These are phyloP conservation scores for Aspergillus hiratsukae DNA, from an alignment of 2,329 filamentous ascomycete species.

Conservation along the genomic window DNA sequence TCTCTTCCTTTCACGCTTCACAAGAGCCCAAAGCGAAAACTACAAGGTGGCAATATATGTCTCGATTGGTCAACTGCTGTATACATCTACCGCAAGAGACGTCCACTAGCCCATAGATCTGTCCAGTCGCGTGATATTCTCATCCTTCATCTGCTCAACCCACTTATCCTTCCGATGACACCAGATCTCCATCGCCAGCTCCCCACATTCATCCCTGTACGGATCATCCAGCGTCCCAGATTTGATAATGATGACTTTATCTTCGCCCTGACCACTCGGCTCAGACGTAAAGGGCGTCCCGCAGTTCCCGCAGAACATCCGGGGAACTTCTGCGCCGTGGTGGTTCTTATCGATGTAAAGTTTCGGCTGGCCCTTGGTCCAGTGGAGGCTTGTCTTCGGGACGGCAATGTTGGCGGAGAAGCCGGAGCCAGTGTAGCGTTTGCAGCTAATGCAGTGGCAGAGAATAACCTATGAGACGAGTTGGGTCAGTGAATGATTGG, in stretches of 20 bases:
- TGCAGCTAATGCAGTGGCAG: conserved; percentile 24
- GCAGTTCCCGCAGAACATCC: conserved; percentile 21
- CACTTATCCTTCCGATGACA: conserved; percentile 18
- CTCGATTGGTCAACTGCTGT: background rate
- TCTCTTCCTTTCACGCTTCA: background rate
- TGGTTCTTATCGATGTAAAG: conserved; percentile 13
- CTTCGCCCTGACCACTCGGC: conserved; percentile 1
- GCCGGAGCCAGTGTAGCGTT: conserved; percentile 21
- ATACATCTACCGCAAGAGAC: background rate
- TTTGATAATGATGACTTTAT: conserved; percentile 14
- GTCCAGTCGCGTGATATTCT: conserved; percentile 5
- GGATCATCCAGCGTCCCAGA: conserved; percentile 20
- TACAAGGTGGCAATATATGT: background rate
- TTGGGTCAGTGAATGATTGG: background rate
- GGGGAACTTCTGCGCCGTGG: conserved; percentile 7
- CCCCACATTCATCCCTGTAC: conserved; percentile 5
- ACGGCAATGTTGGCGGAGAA: conserved; percentile 23
- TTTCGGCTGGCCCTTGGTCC: conserved; percentile 17
- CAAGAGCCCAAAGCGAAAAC: background rate
- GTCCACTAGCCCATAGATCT: background rate
- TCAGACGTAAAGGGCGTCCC: conserved; percentile 17
- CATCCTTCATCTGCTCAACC: conserved; percentile 11
- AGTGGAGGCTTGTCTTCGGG: conserved; percentile 9
- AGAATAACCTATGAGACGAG: conserved; percentile 11
- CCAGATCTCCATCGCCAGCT: conserved; percentile 18